Evolutionary conservation across 2,329 filamentous ascomycete species (phyloP).

Genomic region (Aspergillus quadricinctus): DNA sequence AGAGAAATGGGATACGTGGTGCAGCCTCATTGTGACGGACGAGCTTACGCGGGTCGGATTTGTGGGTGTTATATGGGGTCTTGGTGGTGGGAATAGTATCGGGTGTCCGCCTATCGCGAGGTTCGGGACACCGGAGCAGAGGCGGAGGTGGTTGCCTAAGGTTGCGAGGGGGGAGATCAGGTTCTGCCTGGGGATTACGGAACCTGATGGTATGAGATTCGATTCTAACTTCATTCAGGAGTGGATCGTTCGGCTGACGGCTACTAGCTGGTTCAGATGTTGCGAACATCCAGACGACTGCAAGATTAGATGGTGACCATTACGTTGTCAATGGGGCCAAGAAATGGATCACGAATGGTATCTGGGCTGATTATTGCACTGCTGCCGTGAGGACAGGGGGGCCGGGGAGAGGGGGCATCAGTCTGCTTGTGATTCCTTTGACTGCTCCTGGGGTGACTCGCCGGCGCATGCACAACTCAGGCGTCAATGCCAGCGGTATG

Average conservation of each 20-base stretch:
- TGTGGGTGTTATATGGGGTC: conserved; percentile 54
- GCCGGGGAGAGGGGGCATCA: conserved; percentile 56
- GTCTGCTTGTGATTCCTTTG: conserved; percentile 63
- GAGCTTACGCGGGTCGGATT: conserved; percentile 53
- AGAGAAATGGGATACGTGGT: conserved; percentile 54
- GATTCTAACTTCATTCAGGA: neutral
- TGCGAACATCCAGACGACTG: conserved; percentile 59
- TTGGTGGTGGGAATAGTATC: conserved; percentile 59
- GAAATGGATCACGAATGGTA: conserved; percentile 64
- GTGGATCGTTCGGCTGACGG: conserved; percentile 3
- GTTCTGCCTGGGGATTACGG: conserved; percentile 63
- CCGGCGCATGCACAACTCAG: conserved; percentile 56
- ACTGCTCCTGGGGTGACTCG: conserved; percentile 56
- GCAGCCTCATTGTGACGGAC: conserved; percentile 52
- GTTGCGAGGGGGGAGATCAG: conserved; percentile 56
- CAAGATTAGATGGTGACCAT: conserved; percentile 45
- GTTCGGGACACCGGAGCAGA: conserved; percentile 58
- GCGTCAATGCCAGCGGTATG: conserved; percentile 60
- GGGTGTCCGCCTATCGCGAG: conserved; percentile 61
- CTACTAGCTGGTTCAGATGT: conserved; percentile 57
- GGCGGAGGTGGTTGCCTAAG: conserved; percentile 54
- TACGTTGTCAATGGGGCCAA: conserved; percentile 65
- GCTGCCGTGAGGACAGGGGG: conserved; percentile 59
- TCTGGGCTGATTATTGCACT: conserved; percentile 59
- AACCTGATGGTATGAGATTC: conserved; percentile 49